These are phyloP conservation scores for Fomitopsis betulina DNA, from an alignment of 1,284 basidiomycete genomes.

Conservation along the genomic window DNA sequence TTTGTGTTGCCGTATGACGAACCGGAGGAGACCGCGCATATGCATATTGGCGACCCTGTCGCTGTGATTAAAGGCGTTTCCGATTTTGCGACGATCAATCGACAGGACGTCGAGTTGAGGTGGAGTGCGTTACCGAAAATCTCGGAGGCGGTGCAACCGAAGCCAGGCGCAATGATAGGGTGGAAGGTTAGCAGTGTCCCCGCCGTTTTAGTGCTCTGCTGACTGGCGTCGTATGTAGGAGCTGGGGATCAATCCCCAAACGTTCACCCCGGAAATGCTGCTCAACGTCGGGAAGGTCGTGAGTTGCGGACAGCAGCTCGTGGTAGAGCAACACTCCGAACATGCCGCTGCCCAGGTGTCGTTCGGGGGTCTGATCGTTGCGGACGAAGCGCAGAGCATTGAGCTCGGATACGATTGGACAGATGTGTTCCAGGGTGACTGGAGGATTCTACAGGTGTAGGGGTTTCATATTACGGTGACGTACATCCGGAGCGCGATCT, in stretches of 20 bases:
- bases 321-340: slow-evolving; percentile 23
- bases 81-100: slow-evolving; percentile 25
- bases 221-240: slow-evolving; percentile 28
- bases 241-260: slow-evolving; percentile 47
- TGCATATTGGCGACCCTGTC: not conserved
- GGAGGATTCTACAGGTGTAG: slow-evolving; percentile 14
- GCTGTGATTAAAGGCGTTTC: not conserved
- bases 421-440: slow-evolving; percentile 24
- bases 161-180: slow-evolving; percentile 35
- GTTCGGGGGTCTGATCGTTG: slow-evolving; percentile 18
- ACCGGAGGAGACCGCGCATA: not conserved
- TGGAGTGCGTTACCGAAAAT: slow-evolving; percentile 37
- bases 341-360: slow-evolving; percentile 15
- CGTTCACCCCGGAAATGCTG: slow-evolving; percentile 49
- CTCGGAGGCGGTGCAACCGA: slow-evolving; percentile 27
- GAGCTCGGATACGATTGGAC: slow-evolving; percentile 24
- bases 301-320: slow-evolving; percentile 19
- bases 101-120: slow-evolving; percentile 32
- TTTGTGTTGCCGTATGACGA: slow-evolving; percentile 21
- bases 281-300: slow-evolving; percentile 38
- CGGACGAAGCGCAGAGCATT: slow-evolving; percentile 13
- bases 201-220: not conserved
- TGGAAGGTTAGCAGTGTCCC: slow-evolving; percentile 44
- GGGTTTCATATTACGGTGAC: not conserved
- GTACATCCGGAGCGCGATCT: not conserved